phyloP scores from a whole-genome alignment of 2,329 filamentous ascomycete genomes.

The Ambrosiella xylebori region DNA sequence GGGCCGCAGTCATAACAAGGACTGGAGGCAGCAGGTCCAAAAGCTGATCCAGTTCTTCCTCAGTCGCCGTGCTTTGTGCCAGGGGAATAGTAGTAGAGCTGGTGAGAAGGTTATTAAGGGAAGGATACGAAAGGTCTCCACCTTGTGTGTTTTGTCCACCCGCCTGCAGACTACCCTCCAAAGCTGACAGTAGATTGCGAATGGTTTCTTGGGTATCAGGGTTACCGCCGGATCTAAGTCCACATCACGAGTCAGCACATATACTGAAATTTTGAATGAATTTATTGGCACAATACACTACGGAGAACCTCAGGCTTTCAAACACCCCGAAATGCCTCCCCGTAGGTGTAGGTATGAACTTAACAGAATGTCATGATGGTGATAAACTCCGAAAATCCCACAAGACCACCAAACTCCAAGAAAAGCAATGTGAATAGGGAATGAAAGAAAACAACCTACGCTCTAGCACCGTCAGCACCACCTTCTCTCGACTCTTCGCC shows the following conservation, averaged over 20 bases:
- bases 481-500: constrained; percentile 78
- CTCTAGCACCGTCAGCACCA: constrained; percentile 92
- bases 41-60: constrained; percentile 54
- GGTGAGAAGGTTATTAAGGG: constrained; percentile 70
- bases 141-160: constrained; percentile 13
- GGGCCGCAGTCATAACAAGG: constrained; percentile 49
- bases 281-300: not conserved
- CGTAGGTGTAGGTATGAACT: not conserved
- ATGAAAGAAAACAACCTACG: constrained; percentile 55
- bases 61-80: constrained; percentile 42
- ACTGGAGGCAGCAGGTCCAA: constrained; percentile 63
- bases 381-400: not conserved
- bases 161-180: constrained; percentile 39
- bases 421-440: not conserved
- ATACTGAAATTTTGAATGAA: not conserved
- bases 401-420: not conserved
- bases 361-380: not conserved
- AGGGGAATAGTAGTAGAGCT: constrained; percentile 62
- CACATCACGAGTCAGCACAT: constrained; percentile 4
- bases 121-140: constrained; percentile 52
- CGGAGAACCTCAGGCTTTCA: not conserved
- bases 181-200: constrained; percentile 73
- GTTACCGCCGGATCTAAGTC: constrained; percentile 29
- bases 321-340: not conserved
- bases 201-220: constrained; percentile 26